phyloP scores from a whole-genome alignment of 1,284 basidiomycete genomes.

The Peniophora sp. region DNA sequence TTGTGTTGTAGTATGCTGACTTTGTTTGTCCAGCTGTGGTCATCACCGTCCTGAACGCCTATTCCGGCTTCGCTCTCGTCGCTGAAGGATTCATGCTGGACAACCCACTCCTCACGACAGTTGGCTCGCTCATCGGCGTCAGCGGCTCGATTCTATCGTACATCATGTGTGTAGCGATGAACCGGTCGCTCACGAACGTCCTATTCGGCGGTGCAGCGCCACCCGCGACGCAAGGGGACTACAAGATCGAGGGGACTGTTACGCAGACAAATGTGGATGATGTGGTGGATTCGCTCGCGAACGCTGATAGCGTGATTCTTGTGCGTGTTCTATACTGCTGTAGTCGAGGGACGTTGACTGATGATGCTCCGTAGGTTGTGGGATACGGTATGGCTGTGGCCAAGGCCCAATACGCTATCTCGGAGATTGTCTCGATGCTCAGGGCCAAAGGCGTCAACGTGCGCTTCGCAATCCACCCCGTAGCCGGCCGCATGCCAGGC shows the following conservation, averaged over 20 bases:
- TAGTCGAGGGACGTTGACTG: not conserved
- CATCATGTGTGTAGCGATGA: slow-evolving; percentile 91
- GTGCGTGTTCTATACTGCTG: slow-evolving; percentile 28
- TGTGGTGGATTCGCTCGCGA: slow-evolving; percentile 64
- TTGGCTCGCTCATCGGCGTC: slow-evolving; percentile 79
- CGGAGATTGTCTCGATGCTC: slow-evolving; percentile 69
- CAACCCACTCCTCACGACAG: slow-evolving; percentile 72
- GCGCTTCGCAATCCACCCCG: slow-evolving; percentile 37
- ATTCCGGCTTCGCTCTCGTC: slow-evolving; percentile 88
- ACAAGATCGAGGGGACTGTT: slow-evolving; percentile 75
- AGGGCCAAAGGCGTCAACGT: slow-evolving; percentile 69
- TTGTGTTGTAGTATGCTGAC: slow-evolving; percentile 5
- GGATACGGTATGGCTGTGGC: slow-evolving; percentile 88
- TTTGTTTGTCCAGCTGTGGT: slow-evolving; percentile 58
- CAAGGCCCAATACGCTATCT: slow-evolving; percentile 81
- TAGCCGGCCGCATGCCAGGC: slow-evolving; percentile 66
- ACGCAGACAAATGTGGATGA: slow-evolving; percentile 74
- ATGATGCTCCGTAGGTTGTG: slow-evolving; percentile 45
- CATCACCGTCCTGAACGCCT: slow-evolving; percentile 82
- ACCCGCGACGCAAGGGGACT: slow-evolving; percentile 42
- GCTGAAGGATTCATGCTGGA: slow-evolving; percentile 87
- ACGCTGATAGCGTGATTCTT: slow-evolving; percentile 79
- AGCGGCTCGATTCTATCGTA: slow-evolving; percentile 86
- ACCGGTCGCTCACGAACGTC: slow-evolving; percentile 71
- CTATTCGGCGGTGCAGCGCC: slow-evolving; percentile 71